phyloP scores from a whole-genome alignment of 2,329 filamentous ascomycete species.

The Rutstroemia sp. region DNA sequence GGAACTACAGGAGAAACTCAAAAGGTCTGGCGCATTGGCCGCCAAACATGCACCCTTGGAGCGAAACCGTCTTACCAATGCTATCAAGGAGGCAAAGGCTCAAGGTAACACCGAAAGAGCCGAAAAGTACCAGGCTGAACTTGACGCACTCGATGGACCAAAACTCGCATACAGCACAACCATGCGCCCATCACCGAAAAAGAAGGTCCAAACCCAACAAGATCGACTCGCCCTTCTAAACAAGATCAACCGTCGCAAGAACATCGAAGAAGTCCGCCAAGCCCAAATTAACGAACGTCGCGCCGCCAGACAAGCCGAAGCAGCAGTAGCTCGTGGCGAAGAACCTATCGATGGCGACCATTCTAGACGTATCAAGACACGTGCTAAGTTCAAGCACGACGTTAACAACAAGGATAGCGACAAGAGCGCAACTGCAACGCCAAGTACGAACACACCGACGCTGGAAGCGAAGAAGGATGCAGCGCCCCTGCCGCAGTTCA shows the following conservation, averaged over 20 bases:
- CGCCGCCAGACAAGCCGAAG: conserved; percentile 51
- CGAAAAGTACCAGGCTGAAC: conserved; percentile 48
- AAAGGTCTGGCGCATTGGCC: conserved; percentile 60
- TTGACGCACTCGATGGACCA: conserved; percentile 57
- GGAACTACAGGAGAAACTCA: conserved; percentile 74
- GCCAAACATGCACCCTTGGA: conserved; percentile 59
- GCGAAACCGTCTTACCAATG: conserved; percentile 57
- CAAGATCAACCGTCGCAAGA: conserved; percentile 72
- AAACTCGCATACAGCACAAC: conserved; percentile 69
- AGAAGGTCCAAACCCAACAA: conserved; percentile 56
- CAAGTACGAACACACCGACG: conserved; percentile 40
- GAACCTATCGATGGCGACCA: conserved; percentile 50
- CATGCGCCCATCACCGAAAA: conserved; percentile 47
- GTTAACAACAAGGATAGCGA: conserved; percentile 47
- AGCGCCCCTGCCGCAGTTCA: conserved; percentile 42
- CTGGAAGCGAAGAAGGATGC: conserved; percentile 35
- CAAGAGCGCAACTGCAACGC: conserved; percentile 43
- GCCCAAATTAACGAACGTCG: conserved; percentile 78
- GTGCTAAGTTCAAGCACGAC: conserved; percentile 62
- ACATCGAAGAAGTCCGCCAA: conserved; percentile 83
- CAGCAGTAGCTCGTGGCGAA: conserved; percentile 56
- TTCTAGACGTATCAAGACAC: conserved; percentile 56
- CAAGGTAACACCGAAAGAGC: conserved; percentile 53
- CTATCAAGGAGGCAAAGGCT: conserved; percentile 59
- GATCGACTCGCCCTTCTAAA: conserved; percentile 81